Base-by-base conservation (phyloP, 1,284 basidiomycete species). In the Rhodotorula mucilaginosa region DNA sequence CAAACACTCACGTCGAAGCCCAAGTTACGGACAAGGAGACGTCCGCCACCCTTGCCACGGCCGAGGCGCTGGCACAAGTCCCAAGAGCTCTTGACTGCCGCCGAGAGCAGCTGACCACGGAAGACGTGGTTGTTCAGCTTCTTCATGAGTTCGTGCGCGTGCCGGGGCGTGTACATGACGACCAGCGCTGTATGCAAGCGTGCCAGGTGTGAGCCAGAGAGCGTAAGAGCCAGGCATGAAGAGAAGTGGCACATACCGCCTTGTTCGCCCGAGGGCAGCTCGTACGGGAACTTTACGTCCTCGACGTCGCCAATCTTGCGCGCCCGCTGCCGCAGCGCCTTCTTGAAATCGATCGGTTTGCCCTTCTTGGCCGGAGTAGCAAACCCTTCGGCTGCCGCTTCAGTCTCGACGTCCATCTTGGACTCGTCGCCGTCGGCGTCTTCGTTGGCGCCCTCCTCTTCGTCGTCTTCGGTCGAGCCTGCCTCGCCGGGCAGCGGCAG, bases 61-160 rank as follows among this genome's bases (percentile, higher is more conserved):
- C 82, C 81, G 80, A 84, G 77, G 68, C 79, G 59, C 78, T 82
- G 77, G 52, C 79, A 61, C 81, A 84, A 48, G 76, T 82, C 75
- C 80, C 81, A 73, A 71, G 80, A 61, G 77, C 78, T 78, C 84
- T 97, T 97, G 73, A 97, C 85, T 10, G 90, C 89, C n/a, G 90
- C 92, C 10, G 90, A 93, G 39, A 98, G 87, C 21, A 94, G 83
- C 4, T 86, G 84, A 57, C 93, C 93, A 81, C 97, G 97, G 86
- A 90, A 97, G 56, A 94, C 89, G 80, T 97, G 93, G 0, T 92
- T 92, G 80, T 99, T 93, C 1, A 99, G 87, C 82, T 93, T 94
- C 2, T 90, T 90, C 29, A 88, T 87, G 63, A 87, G 84, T 0
- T 94, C 93, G 67, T 87, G 83, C 7, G 85, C 84, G 15, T 76